These are phyloP conservation scores for Drechslerella dactyloides DNA, from an alignment of 2,329 filamentous ascomycete species.

Conservation along the genomic window DNA sequence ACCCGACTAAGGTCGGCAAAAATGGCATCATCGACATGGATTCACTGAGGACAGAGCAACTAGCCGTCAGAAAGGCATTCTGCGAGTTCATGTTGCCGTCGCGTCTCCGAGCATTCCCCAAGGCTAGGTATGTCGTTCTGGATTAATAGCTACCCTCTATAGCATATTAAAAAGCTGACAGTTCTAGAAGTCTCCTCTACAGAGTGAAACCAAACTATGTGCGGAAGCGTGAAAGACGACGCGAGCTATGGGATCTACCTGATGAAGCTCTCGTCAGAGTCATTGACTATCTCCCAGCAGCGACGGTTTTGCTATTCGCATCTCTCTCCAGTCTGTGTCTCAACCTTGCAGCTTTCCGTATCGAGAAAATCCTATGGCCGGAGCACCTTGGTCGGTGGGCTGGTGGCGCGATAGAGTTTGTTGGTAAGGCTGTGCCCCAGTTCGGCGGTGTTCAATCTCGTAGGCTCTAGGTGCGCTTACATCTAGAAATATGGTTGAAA, in stretches of 20 bases:
- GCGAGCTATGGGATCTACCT: neutral
- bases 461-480: neutral
- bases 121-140: neutral
- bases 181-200: neutral
- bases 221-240: neutral
- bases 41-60: constrained; percentile 13
- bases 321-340: constrained; percentile 3
- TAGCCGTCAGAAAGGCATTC: constrained; percentile 23
- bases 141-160: neutral
- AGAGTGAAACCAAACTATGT: neutral
- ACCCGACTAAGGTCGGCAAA: neutral
- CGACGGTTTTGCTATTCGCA: constrained; percentile 14
- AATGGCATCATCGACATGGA: neutral
- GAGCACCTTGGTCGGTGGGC: constrained; percentile 30
- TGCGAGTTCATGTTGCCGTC: constrained; percentile 25
- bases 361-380: constrained; percentile 17
- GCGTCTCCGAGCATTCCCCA: neutral
- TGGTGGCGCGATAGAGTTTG: constrained; percentile 7
- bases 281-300: constrained; percentile 7
- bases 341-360: neutral
- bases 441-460: neutral
- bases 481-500: neutral
- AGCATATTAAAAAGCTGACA: neutral
- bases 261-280: constrained; percentile 7
- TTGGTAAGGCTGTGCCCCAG: constrained; percentile 16